Evolutionary conservation across 2,329 filamentous ascomycete genomes (phyloP), one percentile per base, ranked within the genome.

Genomic region (Hymenoscyphus infarciens): DNA sequence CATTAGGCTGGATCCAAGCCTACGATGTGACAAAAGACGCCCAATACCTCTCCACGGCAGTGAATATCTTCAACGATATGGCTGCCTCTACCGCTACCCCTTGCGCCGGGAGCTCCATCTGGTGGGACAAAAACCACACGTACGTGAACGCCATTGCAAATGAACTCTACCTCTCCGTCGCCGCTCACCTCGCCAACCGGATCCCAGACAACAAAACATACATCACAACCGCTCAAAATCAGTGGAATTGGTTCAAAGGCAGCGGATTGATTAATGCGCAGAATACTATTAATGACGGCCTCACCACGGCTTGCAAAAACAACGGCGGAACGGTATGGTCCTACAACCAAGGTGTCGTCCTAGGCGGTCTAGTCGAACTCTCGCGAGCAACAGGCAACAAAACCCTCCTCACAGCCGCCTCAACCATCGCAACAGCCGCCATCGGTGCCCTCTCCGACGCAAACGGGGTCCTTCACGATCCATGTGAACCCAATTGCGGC

Each of bases 301-400:
- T 85, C 0, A 65, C 63, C 3, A 74, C 74, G 13, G 66, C 74
- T 42, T 87, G 84, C 74, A 72, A 78, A 39, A 84, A 83, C 63
- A 78, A 78, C 53, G 74, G 71, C 31, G 73, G 72, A 5, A 76
- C 75, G 5, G 73, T 76, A 3, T 85, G 78, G 78, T 79, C 80
- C 0, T 86, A 86, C 71, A 85, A 85, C 68, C 85, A 88, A 71
- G 85, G 85, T 25, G 83, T 87, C 0, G 78, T 87, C 25, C 78
- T 88, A 2, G 80, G 83, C 7, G 85, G 78, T 0, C 77, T 87
- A 0, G 79, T 82, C 2, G 83, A 87, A 80, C 83, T 49, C 77
- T 80, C 58, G 75, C 86, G 33, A 80, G 84, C 64, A 80, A 80
- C 72, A 76, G 83, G 65, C 2, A 56, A 70, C 61, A 45, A 25